Base-by-base conservation (phyloP, 1,139 yeast genomes). In the Saccharomyces hybrid region DNA sequence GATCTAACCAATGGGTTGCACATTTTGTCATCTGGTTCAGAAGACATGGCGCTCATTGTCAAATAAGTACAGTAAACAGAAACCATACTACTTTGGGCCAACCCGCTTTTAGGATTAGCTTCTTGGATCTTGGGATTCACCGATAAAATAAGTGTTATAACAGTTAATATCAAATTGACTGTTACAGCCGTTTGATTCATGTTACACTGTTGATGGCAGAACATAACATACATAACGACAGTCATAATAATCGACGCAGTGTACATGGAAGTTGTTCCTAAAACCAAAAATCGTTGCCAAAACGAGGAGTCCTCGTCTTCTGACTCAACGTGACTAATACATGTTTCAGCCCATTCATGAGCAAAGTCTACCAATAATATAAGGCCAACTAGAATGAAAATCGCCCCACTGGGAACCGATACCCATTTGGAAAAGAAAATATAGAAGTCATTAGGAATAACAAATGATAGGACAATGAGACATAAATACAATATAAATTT, bases 261-360 rank as follows among this genome's bases (percentile, higher is more conserved):
- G 68, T 90, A 93, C 98, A 93, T 90, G 25, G 82, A 70, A 48
- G 86, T 75, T 0, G 99, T 93, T 0, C 98, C 97, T 1, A 96
- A 89, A 38, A 93, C 81, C 50, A 95, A 76, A 23, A 91, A 73
- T 49, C 81, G 77, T 64, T 88, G 83, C 99, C 99, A 93, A 62
- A 88, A 79, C 2, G 67, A 56, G 2, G 76, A 64, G 53, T 83
- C 80, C 51, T 91, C 86, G 59, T 91, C 96, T 62, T 87, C 95
- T 61, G 81, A 78, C 69, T 93, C 98, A 50, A 93, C 89, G 65
- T 89, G 88, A 61, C 86, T 93, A 54, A 93, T 79, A 69, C 99
- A 95, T 9, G 87, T 88, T 66, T 95, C 99, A 0, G 99, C 98
- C 97, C 98, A 95, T 57, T 95, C 95, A 71, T 95, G 99, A 11